These are phyloP conservation scores for Ceratocystis lukuohia DNA, from an alignment of 2,329 filamentous ascomycete species.

Conservation along the genomic window DNA sequence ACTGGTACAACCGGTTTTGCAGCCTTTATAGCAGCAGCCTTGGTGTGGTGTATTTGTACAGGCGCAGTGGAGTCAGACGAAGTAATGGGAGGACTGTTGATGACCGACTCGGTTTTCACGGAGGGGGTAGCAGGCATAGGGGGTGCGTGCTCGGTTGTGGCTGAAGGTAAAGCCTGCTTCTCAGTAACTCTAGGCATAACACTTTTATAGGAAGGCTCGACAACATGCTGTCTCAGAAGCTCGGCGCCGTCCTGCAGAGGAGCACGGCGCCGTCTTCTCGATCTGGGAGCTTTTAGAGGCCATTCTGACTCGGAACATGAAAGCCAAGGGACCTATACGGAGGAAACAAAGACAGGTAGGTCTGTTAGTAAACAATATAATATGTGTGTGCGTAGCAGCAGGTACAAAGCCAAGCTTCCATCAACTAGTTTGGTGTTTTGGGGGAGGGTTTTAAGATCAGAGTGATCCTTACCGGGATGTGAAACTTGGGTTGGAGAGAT, in stretches of 20 bases:
- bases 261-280: constrained; percentile 17
- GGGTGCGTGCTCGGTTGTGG: not conserved
- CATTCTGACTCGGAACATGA: constrained; percentile 40
- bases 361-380: not conserved
- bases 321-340: constrained; percentile 42
- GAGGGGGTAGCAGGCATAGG: not conserved
- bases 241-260: constrained; percentile 13
- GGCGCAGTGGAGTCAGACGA: not conserved
- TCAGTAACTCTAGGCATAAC: not conserved
- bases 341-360: not conserved
- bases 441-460: too few species aligned
- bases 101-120: not conserved
- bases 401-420: not conserved
- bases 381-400: too few species aligned
- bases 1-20: constrained; percentile 31
- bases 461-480: not conserved
- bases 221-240: constrained; percentile 19
- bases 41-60: not conserved
- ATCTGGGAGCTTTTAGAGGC: constrained; percentile 30
- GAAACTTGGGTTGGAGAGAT: not conserved
- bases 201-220: constrained; percentile 6
- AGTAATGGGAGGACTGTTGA: not conserved
- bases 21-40: constrained; percentile 23
- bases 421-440: not conserved
- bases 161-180: not conserved